Evolutionary conservation across 495 filamentous ascomycete genomes (phyloP).

Genomic region (Apiosordaria backusii): DNA sequence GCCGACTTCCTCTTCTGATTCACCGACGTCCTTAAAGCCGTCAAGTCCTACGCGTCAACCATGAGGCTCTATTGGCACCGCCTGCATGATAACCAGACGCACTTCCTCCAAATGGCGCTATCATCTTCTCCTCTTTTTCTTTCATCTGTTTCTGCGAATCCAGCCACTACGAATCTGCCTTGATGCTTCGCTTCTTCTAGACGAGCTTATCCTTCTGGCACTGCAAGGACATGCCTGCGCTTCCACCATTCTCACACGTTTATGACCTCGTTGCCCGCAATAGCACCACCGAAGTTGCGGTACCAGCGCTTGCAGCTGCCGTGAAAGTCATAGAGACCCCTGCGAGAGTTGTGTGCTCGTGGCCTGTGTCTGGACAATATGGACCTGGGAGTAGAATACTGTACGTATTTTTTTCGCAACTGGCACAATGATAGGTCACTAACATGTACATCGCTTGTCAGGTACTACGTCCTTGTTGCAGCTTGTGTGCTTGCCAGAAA

Average conservation of each 20-base stretch:
- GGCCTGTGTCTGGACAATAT: slow-evolving; percentile 60
- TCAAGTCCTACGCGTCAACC: neutral
- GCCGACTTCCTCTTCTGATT: slow-evolving; percentile 1
- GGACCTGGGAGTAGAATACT: slow-evolving; percentile 52
- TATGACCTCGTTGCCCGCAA: slow-evolving; percentile 9
- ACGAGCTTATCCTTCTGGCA: neutral
- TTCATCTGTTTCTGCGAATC: neutral
- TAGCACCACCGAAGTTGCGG: neutral
- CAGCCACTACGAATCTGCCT: neutral
- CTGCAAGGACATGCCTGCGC: slow-evolving; percentile 20
- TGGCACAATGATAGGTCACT: neutral
- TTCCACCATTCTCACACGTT: neutral
- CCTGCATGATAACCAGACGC: neutral
- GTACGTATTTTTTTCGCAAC: slow-evolving; percentile 35
- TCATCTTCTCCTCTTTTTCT: neutral
- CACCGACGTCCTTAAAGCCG: neutral
- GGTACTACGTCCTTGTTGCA: slow-evolving; percentile 58
- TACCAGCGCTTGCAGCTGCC: slow-evolving; percentile 9
- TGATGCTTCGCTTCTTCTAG: neutral
- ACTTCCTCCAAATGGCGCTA: neutral
- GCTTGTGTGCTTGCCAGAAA: slow-evolving; percentile 57
- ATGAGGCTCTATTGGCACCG: neutral
- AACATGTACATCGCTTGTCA: slow-evolving; percentile 21
- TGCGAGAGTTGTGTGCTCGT: slow-evolving; percentile 55
- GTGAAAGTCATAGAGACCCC: slow-evolving; percentile 13